A percentile compares a stretch with the other conserved stretches of the same genome.
Evolutionary conservation across 148 eudicot genomes (phyloP).

Genomic region (Camellia sinensis): DNA sequence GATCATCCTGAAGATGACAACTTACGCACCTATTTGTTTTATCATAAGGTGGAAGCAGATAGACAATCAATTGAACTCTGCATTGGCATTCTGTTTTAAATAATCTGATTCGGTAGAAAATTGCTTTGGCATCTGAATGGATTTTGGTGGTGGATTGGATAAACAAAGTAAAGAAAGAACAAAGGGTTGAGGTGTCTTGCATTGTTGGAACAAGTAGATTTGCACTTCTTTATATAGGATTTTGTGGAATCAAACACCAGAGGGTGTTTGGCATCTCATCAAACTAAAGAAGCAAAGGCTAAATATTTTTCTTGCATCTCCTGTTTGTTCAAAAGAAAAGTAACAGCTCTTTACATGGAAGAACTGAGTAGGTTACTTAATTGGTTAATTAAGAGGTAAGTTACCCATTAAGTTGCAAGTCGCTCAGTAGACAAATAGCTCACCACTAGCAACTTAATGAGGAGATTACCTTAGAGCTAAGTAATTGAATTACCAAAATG

Average conservation of each 20-base stretch:
- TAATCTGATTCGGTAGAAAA: neutral
- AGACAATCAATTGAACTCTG: neutral
- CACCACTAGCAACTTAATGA: neutral
- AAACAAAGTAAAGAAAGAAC: neutral
- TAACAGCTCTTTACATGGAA: neutral
- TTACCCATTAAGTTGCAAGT: neutral
- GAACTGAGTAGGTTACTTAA: neutral
- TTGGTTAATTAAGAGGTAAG: neutral
- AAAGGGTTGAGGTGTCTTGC: neutral
- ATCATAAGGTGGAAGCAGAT: neutral
- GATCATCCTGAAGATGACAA: neutral
- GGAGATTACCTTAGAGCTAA: neutral
- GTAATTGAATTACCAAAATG: neutral
- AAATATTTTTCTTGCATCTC: no score
- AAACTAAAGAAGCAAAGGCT: neutral
- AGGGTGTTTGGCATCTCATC: neutral
- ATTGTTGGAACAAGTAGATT: neutral
- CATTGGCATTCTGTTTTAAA: neutral
- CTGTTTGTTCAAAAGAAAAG: neutral
- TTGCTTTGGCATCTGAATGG: neutral
- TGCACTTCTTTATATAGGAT: neutral
- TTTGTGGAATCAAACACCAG: neutral
- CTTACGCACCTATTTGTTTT: neutral
- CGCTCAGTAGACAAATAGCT: neutral
- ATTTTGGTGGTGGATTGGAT: neutral